Conservation (phyloP, 768 basidiomycete genomes). For the Hypsizygus marmoreus region DNA sequence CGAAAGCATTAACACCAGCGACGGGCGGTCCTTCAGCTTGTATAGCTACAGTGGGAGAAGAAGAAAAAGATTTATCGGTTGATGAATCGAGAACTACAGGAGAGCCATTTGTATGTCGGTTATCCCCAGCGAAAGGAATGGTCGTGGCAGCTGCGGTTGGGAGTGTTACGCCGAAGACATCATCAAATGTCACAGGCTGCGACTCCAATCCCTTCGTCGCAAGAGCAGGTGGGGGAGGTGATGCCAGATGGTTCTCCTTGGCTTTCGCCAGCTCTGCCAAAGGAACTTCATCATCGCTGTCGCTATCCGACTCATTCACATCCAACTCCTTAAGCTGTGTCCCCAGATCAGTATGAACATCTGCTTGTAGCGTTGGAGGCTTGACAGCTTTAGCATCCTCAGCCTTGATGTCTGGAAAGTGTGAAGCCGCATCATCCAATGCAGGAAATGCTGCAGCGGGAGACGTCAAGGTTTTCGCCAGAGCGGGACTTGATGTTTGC, state of each 20-base stretch:
- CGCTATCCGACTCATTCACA: constrained; percentile 50
- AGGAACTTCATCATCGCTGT: constrained; percentile 51
- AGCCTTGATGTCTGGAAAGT: constrained; percentile 42
- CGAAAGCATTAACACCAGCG: constrained; percentile 67
- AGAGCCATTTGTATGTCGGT: not conserved
- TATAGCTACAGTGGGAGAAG: constrained; percentile 10
- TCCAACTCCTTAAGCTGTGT: constrained; percentile 62
- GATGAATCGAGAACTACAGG: constrained; percentile 17
- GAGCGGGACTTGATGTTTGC: constrained; percentile 17
- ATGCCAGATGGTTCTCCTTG: too few relatives aligned
- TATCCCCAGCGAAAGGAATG: not conserved
- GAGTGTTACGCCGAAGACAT: constrained; percentile 49
- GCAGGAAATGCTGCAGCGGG: constrained; percentile 28
- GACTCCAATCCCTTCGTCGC: constrained; percentile 3
- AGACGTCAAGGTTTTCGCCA: constrained; percentile 13
- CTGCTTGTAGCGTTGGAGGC: constrained; percentile 15
- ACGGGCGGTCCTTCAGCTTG: constrained; percentile 21
- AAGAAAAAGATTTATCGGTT: constrained; percentile 18
- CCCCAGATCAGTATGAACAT: constrained; percentile 52
- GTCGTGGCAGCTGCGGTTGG: constrained; percentile 21
- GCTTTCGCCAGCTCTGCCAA: constrained; percentile 32
- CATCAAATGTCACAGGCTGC: constrained; percentile 47
- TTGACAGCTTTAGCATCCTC: constrained; percentile 10
- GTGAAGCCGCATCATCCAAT: constrained; percentile 36
- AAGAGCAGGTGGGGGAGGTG: constrained; percentile 13